A percentile compares a stretch with the other conserved stretches of the same genome.
Evolutionary conservation across 768 basidiomycete genomes (phyloP).

Genomic region (Pleurotus eryngii): DNA sequence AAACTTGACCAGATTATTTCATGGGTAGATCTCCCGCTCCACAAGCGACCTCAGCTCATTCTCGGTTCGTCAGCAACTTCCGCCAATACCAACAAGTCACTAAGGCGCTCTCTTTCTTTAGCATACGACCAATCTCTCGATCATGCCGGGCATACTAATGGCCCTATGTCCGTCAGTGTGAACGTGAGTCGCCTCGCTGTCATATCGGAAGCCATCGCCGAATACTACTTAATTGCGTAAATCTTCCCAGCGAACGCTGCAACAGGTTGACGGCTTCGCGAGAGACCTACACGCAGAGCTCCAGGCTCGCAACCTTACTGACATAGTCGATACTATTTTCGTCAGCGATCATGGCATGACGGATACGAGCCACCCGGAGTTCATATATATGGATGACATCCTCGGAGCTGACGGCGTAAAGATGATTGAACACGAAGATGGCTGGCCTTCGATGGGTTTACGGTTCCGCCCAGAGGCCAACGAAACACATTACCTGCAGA

Average conservation of each 20-base stretch:
- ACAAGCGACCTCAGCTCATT: conserved; percentile 73
- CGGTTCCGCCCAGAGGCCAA: conserved; percentile 66
- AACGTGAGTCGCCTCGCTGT: conserved; percentile 46
- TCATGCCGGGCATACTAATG: conserved; percentile 75
- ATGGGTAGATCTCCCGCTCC: conserved; percentile 79
- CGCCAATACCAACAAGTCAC: too few relatives aligned
- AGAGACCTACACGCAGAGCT: conserved; percentile 62
- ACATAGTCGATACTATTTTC: conserved; percentile 85
- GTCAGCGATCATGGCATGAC: conserved; percentile 94
- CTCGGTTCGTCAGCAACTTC: conserved; percentile 39
- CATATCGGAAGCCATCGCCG: neutral
- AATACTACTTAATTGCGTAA: neutral
- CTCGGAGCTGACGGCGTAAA: conserved; percentile 60
- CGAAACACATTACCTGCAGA: conserved; percentile 48
- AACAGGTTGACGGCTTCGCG: conserved; percentile 70
- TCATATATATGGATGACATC: conserved; percentile 80
- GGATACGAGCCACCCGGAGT: conserved; percentile 73
- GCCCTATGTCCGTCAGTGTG: conserved; percentile 64
- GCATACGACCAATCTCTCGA: conserved; percentile 85
- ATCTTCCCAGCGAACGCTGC: conserved; percentile 54
- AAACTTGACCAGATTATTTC: conserved; percentile 75
- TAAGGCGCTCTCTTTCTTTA: conserved; percentile 19
- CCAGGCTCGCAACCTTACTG: conserved; percentile 67
- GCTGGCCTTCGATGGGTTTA: conserved; percentile 89
- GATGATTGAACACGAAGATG: conserved; percentile 71